Evolutionary conservation across 2,329 filamentous ascomycete species (phyloP), one percentile per base, ranked within the genome.

Genomic region (Fusarium sp.): DNA sequence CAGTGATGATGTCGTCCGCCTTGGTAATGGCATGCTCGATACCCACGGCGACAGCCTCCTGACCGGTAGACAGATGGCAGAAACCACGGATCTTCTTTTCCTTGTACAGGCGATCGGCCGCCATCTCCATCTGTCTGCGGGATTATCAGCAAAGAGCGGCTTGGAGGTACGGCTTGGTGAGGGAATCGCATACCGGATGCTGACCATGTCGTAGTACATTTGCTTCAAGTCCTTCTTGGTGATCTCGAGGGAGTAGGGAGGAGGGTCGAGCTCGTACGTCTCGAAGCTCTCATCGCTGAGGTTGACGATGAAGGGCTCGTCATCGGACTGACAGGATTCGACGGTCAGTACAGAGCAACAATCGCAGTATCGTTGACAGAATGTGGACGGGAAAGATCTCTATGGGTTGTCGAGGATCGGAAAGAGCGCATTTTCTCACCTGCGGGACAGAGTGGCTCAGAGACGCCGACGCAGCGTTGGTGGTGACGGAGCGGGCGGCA

Each of bases 61-160:
- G 96, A 70, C 96, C 96, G 65, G 93, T 97, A 64, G 96, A 98
- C 84, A 99, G 86, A 86, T 99, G 96, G 87, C 96, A 99, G 92
- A 99, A 99, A 86, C 96, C 96, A 78, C 96, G 93, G 78, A 99
- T 98, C 90, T 99, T 98, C 92, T 99, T 99, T 88, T 98, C 96
- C 89, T 99, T 99, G 93, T 99, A 99, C 79, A 99, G 88, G 81
- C 95, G 91, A 82, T 99, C 96, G 86, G 96, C 94, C 74, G 95
- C 95, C 95, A 99, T 97, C 86, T 99, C 96, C 96, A 99, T 97
- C 83, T 97, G 96, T 86, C 95, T 97, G 76, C 67, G 74, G 54
- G 71, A 75, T 77, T 77, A 76, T 81, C 67, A 80, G 78, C 59
- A 70, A 60, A 57, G n/a, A 39, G 18, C 30, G 41, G 36, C 41